A percentile compares a stretch with the other conserved stretches of the same genome.
Conservation (phyloP, 2,329 filamentous ascomycete genomes). For the Pyrenophora seminiperda region DNA sequence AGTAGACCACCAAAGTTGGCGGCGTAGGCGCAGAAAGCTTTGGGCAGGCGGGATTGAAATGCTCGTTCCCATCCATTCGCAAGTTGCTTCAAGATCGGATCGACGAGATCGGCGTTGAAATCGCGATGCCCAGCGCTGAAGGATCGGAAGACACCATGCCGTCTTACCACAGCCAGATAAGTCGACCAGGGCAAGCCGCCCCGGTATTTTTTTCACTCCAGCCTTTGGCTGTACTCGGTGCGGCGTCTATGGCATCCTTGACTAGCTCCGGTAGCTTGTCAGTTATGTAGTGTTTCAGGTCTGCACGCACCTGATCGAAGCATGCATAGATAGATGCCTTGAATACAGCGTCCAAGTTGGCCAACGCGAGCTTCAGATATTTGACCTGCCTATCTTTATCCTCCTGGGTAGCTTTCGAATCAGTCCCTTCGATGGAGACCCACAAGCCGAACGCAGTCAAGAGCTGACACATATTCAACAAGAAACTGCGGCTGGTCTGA, state of each 20-base stretch:
- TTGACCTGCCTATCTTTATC: too few species aligned
- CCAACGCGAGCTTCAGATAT: too few species aligned
- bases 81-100: constrained; percentile 49
- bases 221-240: constrained; percentile 36
- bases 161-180: constrained; percentile 62
- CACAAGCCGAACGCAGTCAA: too few species aligned
- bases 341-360: too few species aligned
- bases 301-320: too few species aligned
- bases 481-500: constrained; percentile 54
- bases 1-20: constrained; percentile 41
- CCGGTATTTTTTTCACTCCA: constrained; percentile 48
- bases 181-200: constrained; percentile 60
- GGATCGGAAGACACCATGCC: constrained; percentile 55
- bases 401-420: constrained; percentile 50
- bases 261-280: constrained; percentile 51
- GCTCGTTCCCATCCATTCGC: constrained; percentile 52
- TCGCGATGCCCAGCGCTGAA: constrained; percentile 45
- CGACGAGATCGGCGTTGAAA: constrained; percentile 50
- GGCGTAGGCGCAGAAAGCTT: constrained; percentile 48
- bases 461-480: constrained; percentile 60
- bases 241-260: constrained; percentile 47
- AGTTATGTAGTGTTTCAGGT: constrained; percentile 54
- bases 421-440: constrained; percentile 49
- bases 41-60: constrained; percentile 53
- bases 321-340: too few species aligned